A percentile compares a stretch with the other conserved stretches of the same genome.
Conservation (phyloP, 257 asterid genomes). For the Lantana camara region DNA sequence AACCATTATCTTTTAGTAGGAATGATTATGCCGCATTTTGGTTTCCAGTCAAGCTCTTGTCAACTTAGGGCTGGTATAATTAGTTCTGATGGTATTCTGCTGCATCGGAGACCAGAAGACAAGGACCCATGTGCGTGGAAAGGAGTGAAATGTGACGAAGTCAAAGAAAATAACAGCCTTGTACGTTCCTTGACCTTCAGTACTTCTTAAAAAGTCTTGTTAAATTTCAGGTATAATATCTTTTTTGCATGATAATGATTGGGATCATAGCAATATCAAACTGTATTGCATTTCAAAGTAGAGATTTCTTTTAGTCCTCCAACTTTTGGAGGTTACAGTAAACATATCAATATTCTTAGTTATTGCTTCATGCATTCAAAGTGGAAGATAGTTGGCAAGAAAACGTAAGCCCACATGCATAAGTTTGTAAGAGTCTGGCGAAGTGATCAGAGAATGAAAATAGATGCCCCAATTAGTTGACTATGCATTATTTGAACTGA, state of each 20-base stretch:
- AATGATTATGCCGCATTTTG: conserved; percentile 17
- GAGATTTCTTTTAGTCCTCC: neutral
- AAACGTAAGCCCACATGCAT: neutral
- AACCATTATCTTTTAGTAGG: conserved; percentile 12
- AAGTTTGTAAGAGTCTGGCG: conserved; percentile 7
- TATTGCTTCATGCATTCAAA: neutral
- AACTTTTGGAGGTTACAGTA: neutral
- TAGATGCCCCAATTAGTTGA: conserved; percentile 1
- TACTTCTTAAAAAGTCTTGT: neutral
- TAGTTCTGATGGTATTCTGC: conserved; percentile 68
- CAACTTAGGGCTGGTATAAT: conserved; percentile 61
- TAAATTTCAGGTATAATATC: conserved; percentile 9
- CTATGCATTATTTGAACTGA: neutral
- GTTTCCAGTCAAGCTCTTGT: conserved; percentile 76
- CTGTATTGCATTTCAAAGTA: too few relatives aligned
- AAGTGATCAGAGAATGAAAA: conserved; percentile 4
- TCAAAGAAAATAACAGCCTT: conserved; percentile 73
- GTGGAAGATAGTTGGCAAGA: conserved; percentile 13
- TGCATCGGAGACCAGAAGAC: conserved; percentile 86
- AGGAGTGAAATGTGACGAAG: conserved; percentile 78
- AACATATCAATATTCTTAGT: neutral
- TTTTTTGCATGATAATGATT: neutral
- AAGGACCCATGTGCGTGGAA: conserved; percentile 81
- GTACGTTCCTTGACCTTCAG: conserved; percentile 46
- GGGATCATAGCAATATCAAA: too few relatives aligned